Evolutionary conservation across 2,329 filamentous ascomycete species (phyloP), one percentile per base, ranked within the genome.

Genomic region (Corynespora cassiicola): DNA sequence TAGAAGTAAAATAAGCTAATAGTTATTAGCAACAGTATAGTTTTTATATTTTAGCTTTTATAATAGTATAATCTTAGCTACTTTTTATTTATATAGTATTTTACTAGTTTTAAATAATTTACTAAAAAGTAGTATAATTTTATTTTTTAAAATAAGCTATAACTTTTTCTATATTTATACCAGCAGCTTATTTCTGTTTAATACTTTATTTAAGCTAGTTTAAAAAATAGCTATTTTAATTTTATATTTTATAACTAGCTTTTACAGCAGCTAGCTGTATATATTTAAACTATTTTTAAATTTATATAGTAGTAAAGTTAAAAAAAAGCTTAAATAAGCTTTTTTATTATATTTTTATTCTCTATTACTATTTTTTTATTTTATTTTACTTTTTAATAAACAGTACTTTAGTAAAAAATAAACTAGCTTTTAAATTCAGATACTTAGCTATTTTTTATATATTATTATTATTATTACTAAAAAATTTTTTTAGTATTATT

Each of bases 1-100:
- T 16, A 56, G 43, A 23, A 71, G 51, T n/a, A 50, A 60, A 45
- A 61, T 61, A 7, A 55, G 61, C 31, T 56, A 39, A 38, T 54
- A 62, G 11, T 46, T 44, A 36, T 55, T 52, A 6, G 56, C 36
- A 3, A 44, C 20, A n/a, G 42, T 56, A 42, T 62, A 58, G 46
- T 62, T 47, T 23, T 23, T 30, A 27, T 50, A 48, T 15, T 42
- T 41, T 17, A 43, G 42, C 40, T 61, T 62, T 27, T 45, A 42
- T 8, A 60, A 47, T 30, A 42, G 45, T n/a, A 56, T 41, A 28
- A 58, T 60, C 44, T 52, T 56, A 16, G 48, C 47, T 17, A 43
- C 38, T 34, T 47, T 57, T 53, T 48, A 56, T 14, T 47, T 34
- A 17, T 17, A n/a, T 16, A 45, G 52, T 27, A 58, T 41, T 34